Conservation (phyloP, 441 rosid genomes). For the Melastoma candidum region DNA sequence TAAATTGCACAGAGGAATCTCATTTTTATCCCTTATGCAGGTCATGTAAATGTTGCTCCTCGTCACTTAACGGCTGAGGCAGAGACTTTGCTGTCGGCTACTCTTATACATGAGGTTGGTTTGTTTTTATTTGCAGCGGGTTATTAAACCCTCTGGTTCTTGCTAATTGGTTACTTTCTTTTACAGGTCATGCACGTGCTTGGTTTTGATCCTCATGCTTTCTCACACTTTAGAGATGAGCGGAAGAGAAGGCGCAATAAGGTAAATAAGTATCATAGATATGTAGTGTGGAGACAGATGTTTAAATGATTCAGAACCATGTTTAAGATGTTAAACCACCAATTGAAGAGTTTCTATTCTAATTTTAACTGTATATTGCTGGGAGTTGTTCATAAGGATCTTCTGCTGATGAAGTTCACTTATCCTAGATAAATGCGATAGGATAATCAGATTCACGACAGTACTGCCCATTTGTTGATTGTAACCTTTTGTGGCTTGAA, state of each 20-base stretch:
- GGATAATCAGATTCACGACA: no score
- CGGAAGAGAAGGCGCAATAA: conserved; percentile 87
- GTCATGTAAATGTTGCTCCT: conserved; percentile 99
- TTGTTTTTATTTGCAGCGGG: conserved; percentile 1
- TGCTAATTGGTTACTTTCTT: conserved; percentile 6
- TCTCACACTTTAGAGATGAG: conserved; percentile 97
- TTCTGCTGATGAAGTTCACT: no score
- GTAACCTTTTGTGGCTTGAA: no score
- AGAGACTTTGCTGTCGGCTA: conserved; percentile 91
- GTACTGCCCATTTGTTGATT: no score
- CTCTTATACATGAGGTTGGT: conserved; percentile 87
- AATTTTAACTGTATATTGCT: no score
- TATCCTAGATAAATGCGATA: no score
- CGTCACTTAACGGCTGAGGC: conserved; percentile 98
- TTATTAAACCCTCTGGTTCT: conserved; percentile 4
- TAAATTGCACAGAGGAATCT: background rate
- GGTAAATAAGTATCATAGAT: conserved; percentile 35
- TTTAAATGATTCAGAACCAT: no score
- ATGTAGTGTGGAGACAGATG: no score
- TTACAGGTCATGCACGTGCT: conserved; percentile 97
- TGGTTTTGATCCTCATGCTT: conserved; percentile 99
- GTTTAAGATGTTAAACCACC: no score
- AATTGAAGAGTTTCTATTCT: no score
- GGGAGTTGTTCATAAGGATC: no score
- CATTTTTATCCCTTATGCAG: conserved; percentile 26